These are phyloP conservation scores for Mangifera indica DNA, from an alignment of 345 rosid genomes.

Conservation along the genomic window DNA sequence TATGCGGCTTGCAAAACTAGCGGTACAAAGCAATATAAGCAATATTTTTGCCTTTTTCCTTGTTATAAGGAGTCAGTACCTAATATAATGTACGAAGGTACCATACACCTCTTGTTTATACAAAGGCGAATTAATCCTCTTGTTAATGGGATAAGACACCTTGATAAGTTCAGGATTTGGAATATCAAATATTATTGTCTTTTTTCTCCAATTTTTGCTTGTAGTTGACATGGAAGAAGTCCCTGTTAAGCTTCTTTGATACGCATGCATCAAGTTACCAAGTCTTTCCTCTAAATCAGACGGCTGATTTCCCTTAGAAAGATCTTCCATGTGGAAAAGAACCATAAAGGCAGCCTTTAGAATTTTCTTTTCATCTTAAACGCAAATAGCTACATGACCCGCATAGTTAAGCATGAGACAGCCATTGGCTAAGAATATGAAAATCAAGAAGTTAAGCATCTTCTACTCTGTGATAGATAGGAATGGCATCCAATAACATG, in stretches of 20 bases:
- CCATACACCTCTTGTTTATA: too few relatives aligned
- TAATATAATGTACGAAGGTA: too few relatives aligned
- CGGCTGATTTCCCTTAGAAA: neutral
- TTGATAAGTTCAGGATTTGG: too few relatives aligned
- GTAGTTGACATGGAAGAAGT: neutral
- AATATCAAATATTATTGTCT: too few relatives aligned
- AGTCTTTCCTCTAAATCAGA: neutral
- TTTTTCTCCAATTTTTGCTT: too few relatives aligned
- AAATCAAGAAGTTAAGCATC: conserved; percentile 34
- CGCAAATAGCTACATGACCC: conserved; percentile 3
- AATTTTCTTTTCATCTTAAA: neutral
- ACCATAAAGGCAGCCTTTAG: neutral
- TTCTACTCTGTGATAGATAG: conserved; percentile 25
- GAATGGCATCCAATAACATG: conserved; percentile 34
- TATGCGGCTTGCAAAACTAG: too few relatives aligned
- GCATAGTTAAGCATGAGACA: conserved; percentile 11
- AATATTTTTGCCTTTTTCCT: too few relatives aligned
- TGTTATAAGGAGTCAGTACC: too few relatives aligned
- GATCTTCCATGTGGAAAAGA: conserved; percentile 2
- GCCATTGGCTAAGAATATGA: conserved; percentile 16
- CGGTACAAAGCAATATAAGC: neutral
- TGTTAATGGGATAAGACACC: too few relatives aligned
- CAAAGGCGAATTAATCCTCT: too few relatives aligned
- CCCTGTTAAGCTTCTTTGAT: neutral
- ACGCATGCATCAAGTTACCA: neutral